Evolutionary conservation across 305 asterid species (phyloP).

Genomic region (Petunia hybrid): DNA sequence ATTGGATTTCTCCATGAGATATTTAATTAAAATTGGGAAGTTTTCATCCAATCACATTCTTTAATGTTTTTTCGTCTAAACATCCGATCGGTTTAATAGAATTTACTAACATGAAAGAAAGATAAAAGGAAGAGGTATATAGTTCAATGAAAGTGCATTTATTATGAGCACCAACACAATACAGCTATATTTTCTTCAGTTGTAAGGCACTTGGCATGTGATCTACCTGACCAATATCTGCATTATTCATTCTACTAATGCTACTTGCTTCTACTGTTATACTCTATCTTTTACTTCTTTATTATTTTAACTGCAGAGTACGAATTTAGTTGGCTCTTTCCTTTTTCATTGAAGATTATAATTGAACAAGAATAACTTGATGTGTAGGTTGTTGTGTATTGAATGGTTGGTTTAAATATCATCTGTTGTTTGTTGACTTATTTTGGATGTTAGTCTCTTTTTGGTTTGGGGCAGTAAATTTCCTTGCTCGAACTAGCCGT

Average conservation of each 20-base stretch:
- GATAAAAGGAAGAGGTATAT: not conserved
- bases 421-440: not conserved
- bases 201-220: constrained; percentile 28
- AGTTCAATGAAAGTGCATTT: not conserved
- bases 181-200: constrained; percentile 11
- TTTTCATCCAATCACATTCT: too few species aligned
- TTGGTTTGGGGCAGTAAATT: not conserved
- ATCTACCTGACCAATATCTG: constrained; percentile 4
- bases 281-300: not conserved
- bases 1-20: too few species aligned
- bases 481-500: not conserved
- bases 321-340: not conserved
- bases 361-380: not conserved
- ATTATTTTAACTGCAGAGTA: constrained; percentile 12
- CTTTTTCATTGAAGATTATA: not conserved
- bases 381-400: constrained; percentile 27
- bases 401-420: not conserved
- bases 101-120: not conserved
- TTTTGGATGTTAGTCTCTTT: constrained; percentile 5
- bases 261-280: not conserved
- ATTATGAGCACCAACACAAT: constrained; percentile 24
- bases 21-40: too few species aligned
- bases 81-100: too few species aligned
- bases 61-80: too few species aligned
- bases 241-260: constrained; percentile 13